These are phyloP conservation scores for Polyplosphaeria fusca DNA, from an alignment of 495 filamentous ascomycete genomes.

Conservation along the genomic window DNA sequence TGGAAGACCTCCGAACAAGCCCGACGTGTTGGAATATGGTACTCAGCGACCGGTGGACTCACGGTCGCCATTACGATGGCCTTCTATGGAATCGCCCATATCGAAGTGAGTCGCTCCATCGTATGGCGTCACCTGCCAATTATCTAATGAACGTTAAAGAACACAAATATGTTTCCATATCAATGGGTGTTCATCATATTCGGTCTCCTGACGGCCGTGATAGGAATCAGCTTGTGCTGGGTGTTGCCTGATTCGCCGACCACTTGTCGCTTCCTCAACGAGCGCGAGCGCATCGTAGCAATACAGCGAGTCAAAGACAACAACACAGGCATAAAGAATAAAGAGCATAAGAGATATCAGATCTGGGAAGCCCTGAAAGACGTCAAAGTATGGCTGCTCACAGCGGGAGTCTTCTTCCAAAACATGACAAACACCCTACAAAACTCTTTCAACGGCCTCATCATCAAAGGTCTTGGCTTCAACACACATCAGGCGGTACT, in stretches of 20 bases:
- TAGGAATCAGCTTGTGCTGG: neutral
- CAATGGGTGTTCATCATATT: neutral
- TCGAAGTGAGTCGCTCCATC: too few relatives aligned
- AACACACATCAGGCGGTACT: neutral
- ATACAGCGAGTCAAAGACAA: neutral
- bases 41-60: too few relatives aligned
- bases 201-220: neutral
- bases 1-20: too few relatives aligned
- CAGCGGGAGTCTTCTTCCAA: too few relatives aligned
- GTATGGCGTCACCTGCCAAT: neutral
- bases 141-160: neutral
- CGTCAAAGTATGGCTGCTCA: neutral
- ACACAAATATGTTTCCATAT: neutral
- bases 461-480: neutral
- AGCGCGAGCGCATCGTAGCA: neutral
- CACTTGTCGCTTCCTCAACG: neutral
- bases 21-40: too few relatives aligned
- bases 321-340: conserved; percentile 1
- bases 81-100: too few relatives aligned
- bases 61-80: too few relatives aligned
- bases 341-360: conserved; percentile 3
- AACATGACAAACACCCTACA: neutral
- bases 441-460: neutral
- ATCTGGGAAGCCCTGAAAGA: conserved; percentile 1
- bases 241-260: neutral